Evolutionary conservation across 2,329 filamentous ascomycete genomes (phyloP), one percentile per base, ranked within the genome.

Genomic region (Thelonectria olida): DNA sequence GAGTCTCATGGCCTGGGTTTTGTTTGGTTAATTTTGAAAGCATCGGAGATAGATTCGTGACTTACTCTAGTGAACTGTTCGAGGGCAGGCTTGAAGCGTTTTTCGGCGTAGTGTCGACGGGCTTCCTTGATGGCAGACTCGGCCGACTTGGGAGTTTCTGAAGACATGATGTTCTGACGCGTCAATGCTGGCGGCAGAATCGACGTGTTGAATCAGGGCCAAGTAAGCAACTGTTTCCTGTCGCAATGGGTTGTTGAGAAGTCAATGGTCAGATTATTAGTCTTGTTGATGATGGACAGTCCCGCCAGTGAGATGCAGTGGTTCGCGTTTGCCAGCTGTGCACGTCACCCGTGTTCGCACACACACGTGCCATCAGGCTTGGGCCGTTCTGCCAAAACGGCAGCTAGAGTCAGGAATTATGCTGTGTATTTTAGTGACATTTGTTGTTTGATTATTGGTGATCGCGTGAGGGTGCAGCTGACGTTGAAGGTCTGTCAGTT

Each of bases 31-130:
- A 17, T 1, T 23, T 25, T 13, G 12, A 9, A 36, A 28, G 31
- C 34, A 23, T 2, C 7, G n/a, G n/a, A n/a, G n/a, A n/a, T n/a
- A n/a, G n/a, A n/a, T n/a, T n/a, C n/a, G n/a, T n/a, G 22, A 45
- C 70, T 45, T 67, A 78, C 76, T 49, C 69, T 69, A 12, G 78
- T 80, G 61, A 80, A 79, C 28, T 74, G 69, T 61, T 74, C 74
- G 10, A 80, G 69, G 2, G 78, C 78, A 17, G 67, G 66, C 51
- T 73, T 76, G 66, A 75, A 79, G 28, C 72, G 73, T 54, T 74
- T 73, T 8, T 66, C 69, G 3, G 64, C 70, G 60, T 79, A 80
- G 44, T 71, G 66, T 23, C 67, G 70, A 25, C 77, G 75, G 15
- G 76, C 77, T 56, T 74, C 70, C 19, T 69, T 61, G 42, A 79